Base-by-base conservation (phyloP, 495 filamentous ascomycete genomes). In the Geopyxis carbonaria region DNA sequence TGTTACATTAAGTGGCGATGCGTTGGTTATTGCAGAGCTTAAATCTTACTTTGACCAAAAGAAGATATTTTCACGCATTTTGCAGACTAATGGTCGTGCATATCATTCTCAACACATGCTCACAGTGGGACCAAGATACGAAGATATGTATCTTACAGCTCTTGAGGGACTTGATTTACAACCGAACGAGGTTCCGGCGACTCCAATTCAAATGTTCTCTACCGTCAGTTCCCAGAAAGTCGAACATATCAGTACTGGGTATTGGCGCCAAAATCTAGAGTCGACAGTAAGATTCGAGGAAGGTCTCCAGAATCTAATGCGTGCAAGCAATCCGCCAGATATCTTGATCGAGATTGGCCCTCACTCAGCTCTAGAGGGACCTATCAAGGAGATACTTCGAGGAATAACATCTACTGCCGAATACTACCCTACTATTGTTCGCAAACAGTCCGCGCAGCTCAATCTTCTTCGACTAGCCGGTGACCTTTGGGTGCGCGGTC, bases 21-120 rank as follows among this genome's bases (percentile, higher is more conserved):
- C n/a, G 7, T 10, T 5, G 11, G 18, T 13, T 10, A 15, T 33
- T 16, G 13, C 5, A 10, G 6, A 10, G 6, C 18, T 33, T 10
- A 33, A 33, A 16, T 10, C n/a, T 7, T 13, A 7, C 13, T 16
- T 33, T 15, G 31, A 33, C 31, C 7, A 7, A 16, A 16, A 33
- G 31, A 16, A 16, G 7, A 33, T 33, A 13, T 33, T 33, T 14
- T 5, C 31, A 33, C 31, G 31, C 11, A 33, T 20, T 4, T 38
- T 45, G 1, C 38, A 46, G 11, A 61, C 73, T 3, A 60, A 68
- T 22, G 64, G 60, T 1, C n/a, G n/a, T n/a, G 75, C 75, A 0
- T 80, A 80, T 42, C 75, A 78, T 47, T 73, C 72, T 0, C 63
- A 62, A 0, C 71, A 70, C 44, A 78, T 80, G 73, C 19, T 48